Evolutionary conservation across 305 asterid species (phyloP), one percentile per base, ranked within the genome.

Genomic region (Fraxinus sp.): DNA sequence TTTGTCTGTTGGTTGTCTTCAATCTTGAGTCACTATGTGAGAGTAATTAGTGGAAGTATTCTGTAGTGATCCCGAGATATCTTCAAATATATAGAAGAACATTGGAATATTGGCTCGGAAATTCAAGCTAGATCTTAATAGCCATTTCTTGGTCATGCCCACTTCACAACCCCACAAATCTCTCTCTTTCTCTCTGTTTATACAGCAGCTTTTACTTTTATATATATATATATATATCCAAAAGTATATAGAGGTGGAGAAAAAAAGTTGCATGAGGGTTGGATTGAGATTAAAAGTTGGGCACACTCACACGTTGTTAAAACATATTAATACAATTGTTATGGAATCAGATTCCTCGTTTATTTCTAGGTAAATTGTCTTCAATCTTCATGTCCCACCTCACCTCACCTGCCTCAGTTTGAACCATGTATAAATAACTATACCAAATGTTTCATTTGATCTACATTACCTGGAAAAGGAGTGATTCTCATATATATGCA

Each of bases 271-370:
- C 13, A 62, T 59, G 86, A 77, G 81, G 80, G 74, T 80, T 86
- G 81, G 80, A 72, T 80, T 86, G 80, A 85, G 89, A 87, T 87
- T 86, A 87, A 75, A 83, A 37, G 83, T 82, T 79, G 78, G 90
- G 81, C 86, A 59, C 28, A 62, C 86, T 43, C 28, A 72, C 83
- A 83, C 81, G 81, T 84, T 80, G 76, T 5, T 33, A 26, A 80
- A 80, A 78, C 43, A 77, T 77, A 84, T 75, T 7, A 7, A 62
- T 20, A 62, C 72, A 64, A 85, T 79, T 84, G 86, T 80, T 72
- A 2, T 81, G 43, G 89, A 89, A 89, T 89, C 90, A 83, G 90
- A 87, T 89, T 85, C 90, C 88, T 6, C 80, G 77, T 82, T 68
- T 64, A 49, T 77, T 88, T 86, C 28, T 74, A 37, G 26, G 52